These are phyloP conservation scores for Cytospora piceae DNA, from an alignment of 2,329 filamentous ascomycete genomes.

Conservation along the genomic window DNA sequence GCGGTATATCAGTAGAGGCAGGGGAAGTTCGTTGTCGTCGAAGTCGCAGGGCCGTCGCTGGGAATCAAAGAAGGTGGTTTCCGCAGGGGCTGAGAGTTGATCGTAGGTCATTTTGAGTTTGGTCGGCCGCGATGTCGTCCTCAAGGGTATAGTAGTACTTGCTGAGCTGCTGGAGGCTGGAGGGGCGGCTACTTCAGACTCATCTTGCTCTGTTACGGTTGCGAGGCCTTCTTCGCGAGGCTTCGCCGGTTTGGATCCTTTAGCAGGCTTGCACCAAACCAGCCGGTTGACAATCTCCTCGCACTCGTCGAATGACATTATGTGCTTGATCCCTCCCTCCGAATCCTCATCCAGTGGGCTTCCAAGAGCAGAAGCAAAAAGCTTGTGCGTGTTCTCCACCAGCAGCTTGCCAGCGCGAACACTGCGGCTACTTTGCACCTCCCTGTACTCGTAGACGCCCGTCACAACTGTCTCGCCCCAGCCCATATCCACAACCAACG, in stretches of 20 bases:
- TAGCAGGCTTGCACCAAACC: slow-evolving; percentile 70
- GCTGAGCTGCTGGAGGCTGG: slow-evolving; percentile 33
- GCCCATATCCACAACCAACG: slow-evolving; percentile 84
- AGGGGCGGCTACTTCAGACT: slow-evolving; percentile 42
- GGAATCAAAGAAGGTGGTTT: slow-evolving; percentile 72
- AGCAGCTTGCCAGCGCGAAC: slow-evolving; percentile 75
- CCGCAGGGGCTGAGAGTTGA: slow-evolving; percentile 72
- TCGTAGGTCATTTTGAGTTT: slow-evolving; percentile 70
- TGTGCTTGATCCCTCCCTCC: slow-evolving; percentile 38
- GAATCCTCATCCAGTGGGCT: slow-evolving; percentile 32
- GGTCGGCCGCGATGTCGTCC: slow-evolving; percentile 52
- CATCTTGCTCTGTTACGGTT: slow-evolving; percentile 63
- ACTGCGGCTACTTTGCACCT: slow-evolving; percentile 71
- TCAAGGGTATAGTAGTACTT: slow-evolving; percentile 50
- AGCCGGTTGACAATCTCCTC: slow-evolving; percentile 78
- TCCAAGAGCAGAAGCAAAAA: slow-evolving; percentile 55
- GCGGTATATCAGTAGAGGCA: slow-evolving; percentile 77
- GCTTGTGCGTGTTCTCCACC: slow-evolving; percentile 68
- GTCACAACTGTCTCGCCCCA: slow-evolving; percentile 91
- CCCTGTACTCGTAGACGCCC: slow-evolving; percentile 87
- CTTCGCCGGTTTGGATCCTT: slow-evolving; percentile 7
- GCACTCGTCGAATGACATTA: slow-evolving; percentile 74
- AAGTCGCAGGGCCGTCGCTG: slow-evolving; percentile 58
- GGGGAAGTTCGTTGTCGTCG: slow-evolving; percentile 84
- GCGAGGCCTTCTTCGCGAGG: slow-evolving; percentile 43